phyloP scores from a whole-genome alignment of 768 basidiomycete genomes.

The Mycena maculata region DNA sequence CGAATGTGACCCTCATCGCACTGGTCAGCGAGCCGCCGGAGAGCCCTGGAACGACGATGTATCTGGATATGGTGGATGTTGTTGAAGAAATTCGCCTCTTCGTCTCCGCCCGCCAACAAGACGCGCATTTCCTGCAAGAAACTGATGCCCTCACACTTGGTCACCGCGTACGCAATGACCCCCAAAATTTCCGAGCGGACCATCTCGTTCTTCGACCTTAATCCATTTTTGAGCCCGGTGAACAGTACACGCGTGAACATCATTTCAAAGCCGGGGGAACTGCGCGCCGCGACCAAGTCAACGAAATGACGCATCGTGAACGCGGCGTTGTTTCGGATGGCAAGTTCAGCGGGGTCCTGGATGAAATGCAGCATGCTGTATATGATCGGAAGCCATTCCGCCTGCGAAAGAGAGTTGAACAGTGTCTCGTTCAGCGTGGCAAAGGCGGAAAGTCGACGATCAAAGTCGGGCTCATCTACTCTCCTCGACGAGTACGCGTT shows the following conservation, averaged over 20 bases:
- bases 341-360: constrained; percentile 90
- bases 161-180: constrained; percentile 81
- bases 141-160: constrained; percentile 67
- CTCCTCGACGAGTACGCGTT: constrained; percentile 89
- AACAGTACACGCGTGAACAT: constrained; percentile 75
- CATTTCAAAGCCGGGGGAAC: constrained; percentile 58
- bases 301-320: constrained; percentile 83
- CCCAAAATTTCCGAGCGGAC: constrained; percentile 87
- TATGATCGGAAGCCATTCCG: constrained; percentile 85
- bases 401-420: constrained; percentile 60
- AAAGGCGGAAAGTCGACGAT: constrained; percentile 84
- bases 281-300: constrained; percentile 61
- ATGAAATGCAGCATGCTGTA: constrained; percentile 88
- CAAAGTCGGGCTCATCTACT: constrained; percentile 93
- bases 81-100: constrained; percentile 96
- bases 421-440: constrained; percentile 75
- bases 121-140: constrained; percentile 83
- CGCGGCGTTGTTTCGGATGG: constrained; percentile 85
- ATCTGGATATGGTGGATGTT: constrained; percentile 95
- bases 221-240: constrained; percentile 82
- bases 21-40: constrained; percentile 85
- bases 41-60: constrained; percentile 88
- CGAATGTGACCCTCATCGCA: constrained; percentile 74
- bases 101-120: constrained; percentile 87
- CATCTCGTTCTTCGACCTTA: constrained; percentile 84